phyloP scores from a whole-genome alignment of 2,329 filamentous ascomycete species.

The Fusarium sublunatum region DNA sequence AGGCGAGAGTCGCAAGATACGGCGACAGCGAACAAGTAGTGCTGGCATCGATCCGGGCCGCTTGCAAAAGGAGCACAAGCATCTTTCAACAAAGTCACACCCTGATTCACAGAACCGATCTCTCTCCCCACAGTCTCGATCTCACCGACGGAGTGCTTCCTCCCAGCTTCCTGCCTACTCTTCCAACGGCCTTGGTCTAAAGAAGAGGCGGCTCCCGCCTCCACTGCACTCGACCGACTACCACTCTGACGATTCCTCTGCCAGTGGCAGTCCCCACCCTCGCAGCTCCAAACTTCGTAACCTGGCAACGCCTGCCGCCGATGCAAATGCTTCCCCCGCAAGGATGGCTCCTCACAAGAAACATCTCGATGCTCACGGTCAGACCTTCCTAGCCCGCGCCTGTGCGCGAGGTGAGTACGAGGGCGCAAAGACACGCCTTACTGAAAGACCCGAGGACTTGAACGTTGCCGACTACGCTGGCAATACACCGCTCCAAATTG shows the following conservation, averaged over 20 bases:
- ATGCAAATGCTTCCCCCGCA: constrained; percentile 72
- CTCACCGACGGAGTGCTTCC: constrained; percentile 72
- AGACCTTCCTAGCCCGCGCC: constrained; percentile 89
- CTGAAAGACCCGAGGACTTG: constrained; percentile 86
- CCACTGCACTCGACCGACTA: constrained; percentile 73
- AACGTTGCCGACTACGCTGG: constrained; percentile 92
- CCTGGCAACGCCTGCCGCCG: constrained; percentile 66
- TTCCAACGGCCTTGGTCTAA: constrained; percentile 66
- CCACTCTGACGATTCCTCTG: constrained; percentile 74
- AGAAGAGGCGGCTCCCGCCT: constrained; percentile 71
- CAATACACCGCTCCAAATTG: constrained; percentile 96
- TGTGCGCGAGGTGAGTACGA: constrained; percentile 89
- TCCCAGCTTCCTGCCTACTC: constrained; percentile 69
- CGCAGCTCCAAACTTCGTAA: constrained; percentile 68
- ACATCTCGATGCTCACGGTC: constrained; percentile 90
- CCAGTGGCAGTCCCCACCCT: constrained; percentile 68
- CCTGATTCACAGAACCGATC: constrained; percentile 58
- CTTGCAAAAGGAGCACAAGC: constrained; percentile 50
- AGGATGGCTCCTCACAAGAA: constrained; percentile 82
- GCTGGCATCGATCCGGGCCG: constrained; percentile 52
- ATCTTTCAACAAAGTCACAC: constrained; percentile 47
- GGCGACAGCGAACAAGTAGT: constrained; percentile 64
- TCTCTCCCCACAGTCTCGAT: constrained; percentile 67
- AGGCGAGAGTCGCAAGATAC: constrained; percentile 63
- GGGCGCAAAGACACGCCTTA: constrained; percentile 76